A percentile compares a stretch with the other conserved stretches of the same genome.
phyloP scores from a whole-genome alignment of 305 asterid species.

The Coffea humblotiana region DNA sequence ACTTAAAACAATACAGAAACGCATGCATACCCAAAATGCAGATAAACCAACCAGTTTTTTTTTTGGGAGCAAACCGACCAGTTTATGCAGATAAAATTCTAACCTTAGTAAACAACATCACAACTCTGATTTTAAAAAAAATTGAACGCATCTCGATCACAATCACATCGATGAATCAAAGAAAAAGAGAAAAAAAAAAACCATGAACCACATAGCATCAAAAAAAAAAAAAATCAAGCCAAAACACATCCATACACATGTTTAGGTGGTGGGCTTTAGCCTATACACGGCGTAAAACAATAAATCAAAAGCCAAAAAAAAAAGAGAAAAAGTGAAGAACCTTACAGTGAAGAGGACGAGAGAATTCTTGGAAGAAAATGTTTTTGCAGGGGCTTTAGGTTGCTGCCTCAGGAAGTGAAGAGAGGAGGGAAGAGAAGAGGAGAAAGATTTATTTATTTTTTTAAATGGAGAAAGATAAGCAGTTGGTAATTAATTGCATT shows the following conservation, averaged over 20 bases:
- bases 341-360: neutral
- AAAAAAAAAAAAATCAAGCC: neutral
- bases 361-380: slow-evolving; percentile 11
- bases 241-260: neutral
- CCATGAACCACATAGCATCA: neutral
- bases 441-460: too few species aligned
- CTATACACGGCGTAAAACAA: neutral
- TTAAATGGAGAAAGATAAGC: slow-evolving; percentile 14
- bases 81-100: neutral
- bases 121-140: neutral
- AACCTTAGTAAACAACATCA: neutral
- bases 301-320: neutral
- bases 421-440: too few species aligned
- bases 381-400: too few species aligned
- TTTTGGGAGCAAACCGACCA: neutral
- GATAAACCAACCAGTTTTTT: too few species aligned
- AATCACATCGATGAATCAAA: neutral
- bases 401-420: too few species aligned
- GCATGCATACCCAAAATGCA: neutral
- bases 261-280: neutral
- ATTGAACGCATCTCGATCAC: neutral
- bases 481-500: neutral
- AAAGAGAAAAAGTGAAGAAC: neutral
- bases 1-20: neutral
- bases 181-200: too few species aligned